Evolutionary conservation across 2,329 filamentous ascomycete species (phyloP), one percentile per base, ranked within the genome.

Genomic region (Fusarium transvaalense): DNA sequence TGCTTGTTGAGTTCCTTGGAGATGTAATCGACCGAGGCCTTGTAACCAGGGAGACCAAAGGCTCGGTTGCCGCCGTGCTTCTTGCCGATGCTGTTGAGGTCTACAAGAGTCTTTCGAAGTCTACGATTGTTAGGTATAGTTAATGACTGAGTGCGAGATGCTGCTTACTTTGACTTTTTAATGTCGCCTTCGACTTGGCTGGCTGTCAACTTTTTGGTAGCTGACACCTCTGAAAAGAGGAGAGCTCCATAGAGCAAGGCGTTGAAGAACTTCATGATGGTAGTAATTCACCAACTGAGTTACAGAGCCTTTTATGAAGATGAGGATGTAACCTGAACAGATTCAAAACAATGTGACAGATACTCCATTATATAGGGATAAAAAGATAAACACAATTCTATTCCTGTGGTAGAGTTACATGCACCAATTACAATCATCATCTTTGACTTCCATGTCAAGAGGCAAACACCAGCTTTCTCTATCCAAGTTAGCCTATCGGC

Each of bases 31-130:
- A 85, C 76, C 0, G 86, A 89, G 3, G 86, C 87, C 51, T 83
- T 82, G 79, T 84, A 89, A 15, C 88, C 88, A 2, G 86, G 85
- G 12, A 85, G 78, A 15, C 88, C 87, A 60, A 88, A 89, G 7
- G 87, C 87, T 51, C 87, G 82, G 75, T 88, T 89, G 17, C 86
- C 87, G 38, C 85, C 86, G 69, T 89, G 85, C 52, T 82, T 79
- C 31, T 77, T 77, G 14, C 82, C 87, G 55, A 89, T 89, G 42
- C 81, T 77, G 72, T 89, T 80, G 8, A 89, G 79, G 59, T 83
- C 81, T 71, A 81, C 79, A n/a, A 89, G 82, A 45, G 85, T 85
- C 56, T 81, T 79, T 75, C 84, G 81, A 21, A 89, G 78, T 23
- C 86, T 88, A 51, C 43, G 2, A 9, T 15, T n/a, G 41, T 74